Evolutionary conservation across 1,284 basidiomycete genomes (phyloP).

Genomic region (Melampsora americana): DNA sequence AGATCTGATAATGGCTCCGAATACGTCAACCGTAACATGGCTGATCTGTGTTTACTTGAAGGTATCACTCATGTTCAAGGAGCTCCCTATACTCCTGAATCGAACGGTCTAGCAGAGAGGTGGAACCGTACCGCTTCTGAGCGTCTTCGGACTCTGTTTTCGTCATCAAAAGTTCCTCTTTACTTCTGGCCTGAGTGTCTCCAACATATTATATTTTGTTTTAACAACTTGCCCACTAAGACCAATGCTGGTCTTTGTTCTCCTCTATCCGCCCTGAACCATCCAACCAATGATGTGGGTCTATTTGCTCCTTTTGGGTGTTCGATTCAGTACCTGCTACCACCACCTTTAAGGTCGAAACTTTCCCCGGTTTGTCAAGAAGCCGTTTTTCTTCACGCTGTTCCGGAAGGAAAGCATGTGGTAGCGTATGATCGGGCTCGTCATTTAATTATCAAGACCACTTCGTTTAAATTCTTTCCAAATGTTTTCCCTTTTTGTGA

Average conservation of each 20-base stretch:
- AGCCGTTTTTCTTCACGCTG: neutral
- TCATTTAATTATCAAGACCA: neutral
- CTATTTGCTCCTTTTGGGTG: neutral
- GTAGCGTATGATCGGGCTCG: neutral
- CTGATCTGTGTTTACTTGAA: neutral
- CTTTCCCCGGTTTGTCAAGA: too few relatives aligned
- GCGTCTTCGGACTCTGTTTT: neutral
- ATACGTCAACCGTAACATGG: neutral
- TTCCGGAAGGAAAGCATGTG: neutral
- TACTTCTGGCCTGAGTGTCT: too few relatives aligned
- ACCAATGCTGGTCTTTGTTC: too few relatives aligned
- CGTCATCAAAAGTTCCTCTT: neutral
- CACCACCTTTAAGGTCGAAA: neutral
- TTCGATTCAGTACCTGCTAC: neutral
- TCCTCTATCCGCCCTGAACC: neutral
- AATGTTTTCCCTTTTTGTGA: neutral
- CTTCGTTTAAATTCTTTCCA: neutral
- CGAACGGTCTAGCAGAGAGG: neutral
- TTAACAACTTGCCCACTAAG: too few relatives aligned
- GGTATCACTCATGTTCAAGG: too few relatives aligned
- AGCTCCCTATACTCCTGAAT: constrained; percentile 25
- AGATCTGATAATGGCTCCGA: constrained; percentile 17
- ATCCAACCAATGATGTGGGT: neutral
- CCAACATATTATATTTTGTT: too few relatives aligned
- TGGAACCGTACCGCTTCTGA: neutral